Conservation (phyloP, 225 moss, liverwort and hornwort genomes). For the Sphagnum tenellum region DNA sequence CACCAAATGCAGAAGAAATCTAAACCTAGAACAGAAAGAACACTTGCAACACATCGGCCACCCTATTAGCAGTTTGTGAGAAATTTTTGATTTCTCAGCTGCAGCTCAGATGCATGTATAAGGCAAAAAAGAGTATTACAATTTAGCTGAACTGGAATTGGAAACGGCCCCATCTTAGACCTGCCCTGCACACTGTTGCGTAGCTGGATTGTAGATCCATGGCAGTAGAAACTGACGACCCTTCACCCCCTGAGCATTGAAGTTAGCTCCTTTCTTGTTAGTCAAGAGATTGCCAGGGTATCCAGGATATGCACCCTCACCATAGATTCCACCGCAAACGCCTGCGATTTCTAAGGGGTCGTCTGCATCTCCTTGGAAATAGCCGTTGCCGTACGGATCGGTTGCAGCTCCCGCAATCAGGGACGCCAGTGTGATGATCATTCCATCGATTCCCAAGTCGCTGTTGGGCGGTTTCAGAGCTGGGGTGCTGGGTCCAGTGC, state of each 20-base stretch:
- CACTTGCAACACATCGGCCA: no score
- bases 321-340: slow-evolving; percentile 64
- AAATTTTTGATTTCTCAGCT: no score
- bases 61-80: no score
- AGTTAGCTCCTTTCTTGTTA: slow-evolving; percentile 57
- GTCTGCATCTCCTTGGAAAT: slow-evolving; percentile 48
- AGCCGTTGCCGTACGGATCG: slow-evolving; percentile 66
- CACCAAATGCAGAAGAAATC: no score
- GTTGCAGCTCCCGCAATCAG: slow-evolving; percentile 64
- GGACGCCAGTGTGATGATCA: slow-evolving; percentile 67
- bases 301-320: slow-evolving; percentile 57
- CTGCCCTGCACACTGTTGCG: neutral
- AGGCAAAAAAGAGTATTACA: no score
- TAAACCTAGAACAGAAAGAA: no score
- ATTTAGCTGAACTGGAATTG: no score
- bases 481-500: slow-evolving; percentile 25
- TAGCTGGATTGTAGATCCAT: slow-evolving; percentile 53
- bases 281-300: slow-evolving; percentile 32
- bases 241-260: slow-evolving; percentile 42
- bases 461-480: slow-evolving; percentile 46
- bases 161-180: no score
- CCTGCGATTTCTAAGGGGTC: slow-evolving; percentile 54
- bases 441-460: slow-evolving; percentile 68
- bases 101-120: no score
- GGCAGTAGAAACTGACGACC: slow-evolving; percentile 60